phyloP scores from a whole-genome alignment of 306 rosid species.

The Fragaria vesca region DNA sequence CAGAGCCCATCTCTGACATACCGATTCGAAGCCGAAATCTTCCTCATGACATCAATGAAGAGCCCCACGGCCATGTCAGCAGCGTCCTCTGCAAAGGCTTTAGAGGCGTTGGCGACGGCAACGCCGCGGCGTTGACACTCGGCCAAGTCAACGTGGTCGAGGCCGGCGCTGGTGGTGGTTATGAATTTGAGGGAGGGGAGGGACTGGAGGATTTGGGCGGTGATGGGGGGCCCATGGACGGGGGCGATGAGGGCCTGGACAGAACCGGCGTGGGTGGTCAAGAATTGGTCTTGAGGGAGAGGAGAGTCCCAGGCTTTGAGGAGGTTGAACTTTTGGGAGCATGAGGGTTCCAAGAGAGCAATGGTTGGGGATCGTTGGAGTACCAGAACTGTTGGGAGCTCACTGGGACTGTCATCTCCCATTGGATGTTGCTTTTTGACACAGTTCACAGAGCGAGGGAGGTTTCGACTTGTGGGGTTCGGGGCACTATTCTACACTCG shows the following conservation, averaged over 20 bases:
- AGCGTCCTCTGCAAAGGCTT: conserved; percentile 40
- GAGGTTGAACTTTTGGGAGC: conserved; percentile 25
- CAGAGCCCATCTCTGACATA: conserved; percentile 26
- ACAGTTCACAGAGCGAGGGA: too few relatives aligned
- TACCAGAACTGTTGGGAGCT: conserved; percentile 19
- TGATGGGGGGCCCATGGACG: neutral
- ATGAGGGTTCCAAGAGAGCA: conserved; percentile 11
- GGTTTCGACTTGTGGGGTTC: too few relatives aligned
- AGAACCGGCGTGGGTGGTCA: conserved; percentile 18
- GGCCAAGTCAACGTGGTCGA: conserved; percentile 30
- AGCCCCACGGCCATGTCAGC: conserved; percentile 54
- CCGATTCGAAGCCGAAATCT: conserved; percentile 33
- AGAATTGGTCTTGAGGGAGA: conserved; percentile 23
- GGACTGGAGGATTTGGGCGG: conserved; percentile 16
- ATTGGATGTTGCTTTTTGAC: neutral
- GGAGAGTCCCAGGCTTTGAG: conserved; percentile 30
- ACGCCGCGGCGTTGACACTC: conserved; percentile 23
- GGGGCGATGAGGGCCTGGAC: conserved; percentile 20
- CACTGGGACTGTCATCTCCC: neutral
- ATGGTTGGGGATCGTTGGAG: conserved; percentile 2
- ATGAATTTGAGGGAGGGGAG: conserved; percentile 30
- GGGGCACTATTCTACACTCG: too few relatives aligned
- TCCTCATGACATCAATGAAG: conserved; percentile 44
- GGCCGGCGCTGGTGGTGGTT: conserved; percentile 27
- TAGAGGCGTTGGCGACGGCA: conserved; percentile 34